These are phyloP conservation scores for Papilionanthe hybrid DNA, from an alignment of 116 monocot species.

Conservation along the genomic window DNA sequence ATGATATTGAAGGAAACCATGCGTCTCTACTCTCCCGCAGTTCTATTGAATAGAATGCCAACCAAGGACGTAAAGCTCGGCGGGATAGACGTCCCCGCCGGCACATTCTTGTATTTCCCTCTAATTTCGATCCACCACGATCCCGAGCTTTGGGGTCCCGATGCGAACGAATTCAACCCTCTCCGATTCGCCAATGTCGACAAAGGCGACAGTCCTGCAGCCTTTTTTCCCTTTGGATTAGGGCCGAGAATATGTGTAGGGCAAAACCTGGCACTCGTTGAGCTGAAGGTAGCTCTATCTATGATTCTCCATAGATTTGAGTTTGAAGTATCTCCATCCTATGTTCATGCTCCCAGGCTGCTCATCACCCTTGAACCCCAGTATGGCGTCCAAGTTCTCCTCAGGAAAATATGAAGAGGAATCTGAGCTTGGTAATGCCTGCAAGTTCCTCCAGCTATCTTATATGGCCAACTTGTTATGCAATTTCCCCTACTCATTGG, in stretches of 20 bases:
- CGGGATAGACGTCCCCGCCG: conserved; percentile 25
- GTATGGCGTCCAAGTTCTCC: conserved; percentile 40
- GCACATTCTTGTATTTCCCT: conserved; percentile 37
- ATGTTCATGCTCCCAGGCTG: conserved; percentile 57
- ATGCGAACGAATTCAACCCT: conserved; percentile 57
- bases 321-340: conserved; percentile 41
- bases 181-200: conserved; percentile 35
- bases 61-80: conserved; percentile 28
- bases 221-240: conserved; percentile 42
- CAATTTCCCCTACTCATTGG: too few species aligned
- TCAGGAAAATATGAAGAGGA: conserved; percentile 28
- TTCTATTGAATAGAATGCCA: conserved; percentile 28
- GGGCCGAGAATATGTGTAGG: conserved; percentile 53
- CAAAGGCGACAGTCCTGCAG: conserved; percentile 25
- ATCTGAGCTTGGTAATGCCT: neutral
- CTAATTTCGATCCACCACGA: conserved; percentile 44
- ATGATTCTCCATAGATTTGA: conserved; percentile 50
- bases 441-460: neutral
- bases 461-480: too few species aligned
- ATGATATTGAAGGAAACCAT: conserved; percentile 66
- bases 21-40: conserved; percentile 47
- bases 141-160: conserved; percentile 37
- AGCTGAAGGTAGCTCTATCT: conserved; percentile 42
- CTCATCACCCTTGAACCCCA: conserved; percentile 53
- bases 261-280: conserved; percentile 49